Base-by-base conservation (phyloP, 2,329 filamentous ascomycete genomes). In the Cercospora berteroae region DNA sequence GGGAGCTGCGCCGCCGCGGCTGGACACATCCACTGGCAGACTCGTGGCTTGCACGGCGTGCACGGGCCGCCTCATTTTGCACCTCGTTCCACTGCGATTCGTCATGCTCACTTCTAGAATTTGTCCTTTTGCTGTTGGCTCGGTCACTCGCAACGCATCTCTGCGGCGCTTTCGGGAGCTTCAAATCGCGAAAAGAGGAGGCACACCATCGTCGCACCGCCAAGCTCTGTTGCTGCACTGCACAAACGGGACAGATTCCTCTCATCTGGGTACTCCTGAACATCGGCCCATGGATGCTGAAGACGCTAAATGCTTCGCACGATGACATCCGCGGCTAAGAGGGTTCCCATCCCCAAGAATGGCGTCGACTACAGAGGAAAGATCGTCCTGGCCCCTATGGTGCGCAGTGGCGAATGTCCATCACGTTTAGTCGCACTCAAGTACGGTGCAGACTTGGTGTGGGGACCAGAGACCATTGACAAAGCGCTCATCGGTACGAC, bases 401-500 rank as follows among this genome's bases (percentile, higher is more conserved):
- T 77, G 39, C 70, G 95, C 73, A 96, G 93, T n/a, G 95, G 95
- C 77, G 95, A 99, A 83, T 83, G 97, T 68, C 94, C 95, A 3
- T 95, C 92, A 44, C 89, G 95, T 67, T 86, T 99, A 27, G 82
- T 96, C 52, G 92, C 95, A 33, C 87, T 99, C 69, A 91, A 96
- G 77, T 98, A 99, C 79, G 95, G 95, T 72, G 95, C 95, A 62
- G 95, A 99, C 80, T 85, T 99, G 16, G 95, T 99, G 72, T 99
- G 95, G 61, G 94, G 95, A 12, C 95, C 95, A 31, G 95, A 99
- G 80, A 98, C 94, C 4, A 90, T 99, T 74, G 95, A 99, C 80
- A 88, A 89, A 77, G 89, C 94, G 66, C 89, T 99, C 79, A 96
- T 98, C 76, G 95, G 95, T 69, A 92, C 92, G 12, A 90, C 87